A percentile compares a stretch with the other conserved stretches of the same genome.
Conservation (phyloP, 2,329 filamentous ascomycete genomes). For the Ceratocystis lukuohia region DNA sequence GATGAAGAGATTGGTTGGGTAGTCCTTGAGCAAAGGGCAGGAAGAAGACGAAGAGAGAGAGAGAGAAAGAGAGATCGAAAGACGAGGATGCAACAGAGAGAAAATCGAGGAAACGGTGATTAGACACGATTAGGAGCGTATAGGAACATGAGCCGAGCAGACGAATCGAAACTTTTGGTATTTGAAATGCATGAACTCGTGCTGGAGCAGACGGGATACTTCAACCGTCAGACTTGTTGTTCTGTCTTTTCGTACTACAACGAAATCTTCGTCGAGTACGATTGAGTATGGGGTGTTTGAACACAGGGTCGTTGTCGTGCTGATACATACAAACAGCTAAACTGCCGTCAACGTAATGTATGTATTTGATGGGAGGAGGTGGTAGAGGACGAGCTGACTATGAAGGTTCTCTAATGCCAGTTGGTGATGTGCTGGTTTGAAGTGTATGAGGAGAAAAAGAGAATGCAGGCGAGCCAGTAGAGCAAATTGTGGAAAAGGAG, state of each 20-base stretch:
- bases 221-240: slow-evolving; percentile 69
- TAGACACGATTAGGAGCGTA: slow-evolving; percentile 19
- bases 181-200: slow-evolving; percentile 39
- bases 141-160: slow-evolving; percentile 26
- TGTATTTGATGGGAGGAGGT: slow-evolving; percentile 20
- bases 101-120: slow-evolving; percentile 25
- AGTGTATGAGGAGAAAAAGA: slow-evolving; percentile 10
- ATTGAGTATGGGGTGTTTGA: slow-evolving; percentile 63
- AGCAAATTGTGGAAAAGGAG: slow-evolving; percentile 18
- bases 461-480: slow-evolving; percentile 12
- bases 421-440: slow-evolving; percentile 13
- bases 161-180: slow-evolving; percentile 39
- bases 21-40: neutral
- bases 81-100: slow-evolving; percentile 22
- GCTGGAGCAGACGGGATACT: slow-evolving; percentile 36
- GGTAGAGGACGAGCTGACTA: slow-evolving; percentile 10
- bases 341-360: slow-evolving; percentile 12
- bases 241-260: slow-evolving; percentile 19
- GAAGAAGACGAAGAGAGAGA: slow-evolving; percentile 17
- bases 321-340: slow-evolving; percentile 77
- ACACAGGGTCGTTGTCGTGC: slow-evolving; percentile 80
- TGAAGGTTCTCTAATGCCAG: neutral
- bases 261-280: slow-evolving; percentile 18
- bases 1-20: neutral
- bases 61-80: slow-evolving; percentile 19